Evolutionary conservation across 176 grass and related monocot species (phyloP).

Genomic region (Echinochloa phyllopogon): DNA sequence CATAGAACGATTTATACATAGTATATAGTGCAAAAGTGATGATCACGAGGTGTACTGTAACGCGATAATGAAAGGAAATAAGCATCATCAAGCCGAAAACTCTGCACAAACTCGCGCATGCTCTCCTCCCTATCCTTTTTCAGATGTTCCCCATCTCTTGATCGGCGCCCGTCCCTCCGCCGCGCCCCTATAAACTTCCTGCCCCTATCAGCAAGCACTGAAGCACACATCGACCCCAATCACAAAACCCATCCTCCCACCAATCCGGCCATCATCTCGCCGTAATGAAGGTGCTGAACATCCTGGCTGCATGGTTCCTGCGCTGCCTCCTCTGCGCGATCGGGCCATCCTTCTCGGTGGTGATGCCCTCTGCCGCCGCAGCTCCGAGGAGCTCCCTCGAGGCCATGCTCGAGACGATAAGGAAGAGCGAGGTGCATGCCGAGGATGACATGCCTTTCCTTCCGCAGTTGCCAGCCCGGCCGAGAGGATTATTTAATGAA

Average conservation of each 20-base stretch:
- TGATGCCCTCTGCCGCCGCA: neutral
- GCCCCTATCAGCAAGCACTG: neutral
- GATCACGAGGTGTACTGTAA: neutral
- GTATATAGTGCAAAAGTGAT: neutral
- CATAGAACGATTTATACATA: neutral
- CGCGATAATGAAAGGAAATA: neutral
- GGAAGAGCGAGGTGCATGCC: neutral
- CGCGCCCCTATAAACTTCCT: neutral
- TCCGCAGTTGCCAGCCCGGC: neutral
- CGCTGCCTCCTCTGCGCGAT: neutral
- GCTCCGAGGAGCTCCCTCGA: conserved; percentile 28
- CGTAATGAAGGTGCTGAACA: neutral
- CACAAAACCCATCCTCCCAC: neutral
- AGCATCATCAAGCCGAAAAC: neutral
- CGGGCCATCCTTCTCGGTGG: neutral
- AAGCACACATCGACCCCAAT: neutral
- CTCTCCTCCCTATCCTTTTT: neutral
- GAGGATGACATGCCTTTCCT: neutral
- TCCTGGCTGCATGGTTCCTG: neutral
- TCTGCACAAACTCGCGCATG: neutral
- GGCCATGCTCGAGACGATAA: conserved; percentile 26
- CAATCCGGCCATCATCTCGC: neutral
- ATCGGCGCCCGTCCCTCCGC: too few species aligned
- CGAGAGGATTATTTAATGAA: too few species aligned
- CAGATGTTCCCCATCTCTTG: neutral